A percentile compares a stretch with the other conserved stretches of the same genome.
phyloP scores from a whole-genome alignment of 306 rosid genomes.

The Senna tora region DNA sequence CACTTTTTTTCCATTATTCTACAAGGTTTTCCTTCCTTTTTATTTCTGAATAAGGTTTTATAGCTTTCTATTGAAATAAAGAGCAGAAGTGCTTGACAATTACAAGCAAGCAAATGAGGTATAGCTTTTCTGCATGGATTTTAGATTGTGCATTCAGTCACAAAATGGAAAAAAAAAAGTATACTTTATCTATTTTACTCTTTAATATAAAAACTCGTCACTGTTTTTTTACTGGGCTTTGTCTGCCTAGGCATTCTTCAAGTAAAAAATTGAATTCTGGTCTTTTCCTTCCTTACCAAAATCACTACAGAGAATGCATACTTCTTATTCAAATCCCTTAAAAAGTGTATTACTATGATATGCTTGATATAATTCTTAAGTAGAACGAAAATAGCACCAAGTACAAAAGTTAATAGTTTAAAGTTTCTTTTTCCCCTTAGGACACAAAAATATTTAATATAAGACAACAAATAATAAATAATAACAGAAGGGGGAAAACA shows the following conservation, averaged over 20 bases:
- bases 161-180: neutral
- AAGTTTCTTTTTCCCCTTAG: neutral
- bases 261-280: neutral
- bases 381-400: neutral
- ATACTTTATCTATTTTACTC: neutral
- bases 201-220: neutral
- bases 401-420: neutral
- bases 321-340: neutral
- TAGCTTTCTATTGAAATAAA: neutral
- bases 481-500: neutral
- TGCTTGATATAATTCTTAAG: neutral
- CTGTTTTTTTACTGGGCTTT: neutral
- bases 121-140: neutral
- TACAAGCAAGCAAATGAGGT: neutral
- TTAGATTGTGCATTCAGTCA: neutral
- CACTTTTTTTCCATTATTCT: neutral
- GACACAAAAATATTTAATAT: neutral
- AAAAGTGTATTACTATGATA: neutral
- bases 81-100: neutral
- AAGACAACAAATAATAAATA: neutral
- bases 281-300: neutral
- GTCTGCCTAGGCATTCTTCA: neutral
- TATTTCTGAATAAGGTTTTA: neutral
- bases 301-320: neutral
- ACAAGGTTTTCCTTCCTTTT: neutral